These are phyloP conservation scores for Hapsidospora chrysogenum DNA, from an alignment of 495 filamentous ascomycete species.

Conservation along the genomic window DNA sequence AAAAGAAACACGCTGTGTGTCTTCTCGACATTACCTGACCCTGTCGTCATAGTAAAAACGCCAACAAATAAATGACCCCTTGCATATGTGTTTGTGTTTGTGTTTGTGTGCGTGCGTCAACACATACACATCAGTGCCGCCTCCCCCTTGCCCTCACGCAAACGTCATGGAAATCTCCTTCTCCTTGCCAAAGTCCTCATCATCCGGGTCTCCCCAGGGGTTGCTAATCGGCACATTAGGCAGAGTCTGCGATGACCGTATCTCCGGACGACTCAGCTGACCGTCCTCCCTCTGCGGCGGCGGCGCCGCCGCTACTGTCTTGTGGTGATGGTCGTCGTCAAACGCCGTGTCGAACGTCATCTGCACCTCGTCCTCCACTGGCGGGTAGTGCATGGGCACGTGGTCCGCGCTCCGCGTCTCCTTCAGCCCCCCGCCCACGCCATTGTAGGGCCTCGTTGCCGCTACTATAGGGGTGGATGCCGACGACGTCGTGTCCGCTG, in stretches of 20 bases:
- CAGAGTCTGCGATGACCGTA: constrained; percentile 20
- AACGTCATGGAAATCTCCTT: constrained; percentile 67
- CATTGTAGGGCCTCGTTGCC: background rate
- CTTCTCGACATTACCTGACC: no score
- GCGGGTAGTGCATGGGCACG: constrained; percentile 13
- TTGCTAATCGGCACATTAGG: constrained; percentile 41
- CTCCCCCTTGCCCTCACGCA: constrained; percentile 32
- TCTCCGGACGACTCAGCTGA: constrained; percentile 19
- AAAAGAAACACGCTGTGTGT: no score
- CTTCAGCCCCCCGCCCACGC: no score
- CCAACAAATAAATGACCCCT: no score
- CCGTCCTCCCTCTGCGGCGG: constrained; percentile 8
- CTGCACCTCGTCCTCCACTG: constrained; percentile 26
- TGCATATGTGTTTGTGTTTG: no score
- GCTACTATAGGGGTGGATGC: constrained; percentile 3
- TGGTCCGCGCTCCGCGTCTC: constrained; percentile 33
- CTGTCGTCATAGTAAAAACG: no score
- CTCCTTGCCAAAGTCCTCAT: constrained; percentile 53
- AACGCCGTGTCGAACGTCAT: constrained; percentile 56
- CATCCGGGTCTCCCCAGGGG: constrained; percentile 70
- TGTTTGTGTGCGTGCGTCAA: no score
- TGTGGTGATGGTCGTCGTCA: no score
- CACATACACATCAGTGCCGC: no score
- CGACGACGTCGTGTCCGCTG: constrained; percentile 10
- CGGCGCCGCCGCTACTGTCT: constrained; percentile 6